phyloP scores from a whole-genome alignment of 495 filamentous ascomycete species.

The Daldinia loculata region DNA sequence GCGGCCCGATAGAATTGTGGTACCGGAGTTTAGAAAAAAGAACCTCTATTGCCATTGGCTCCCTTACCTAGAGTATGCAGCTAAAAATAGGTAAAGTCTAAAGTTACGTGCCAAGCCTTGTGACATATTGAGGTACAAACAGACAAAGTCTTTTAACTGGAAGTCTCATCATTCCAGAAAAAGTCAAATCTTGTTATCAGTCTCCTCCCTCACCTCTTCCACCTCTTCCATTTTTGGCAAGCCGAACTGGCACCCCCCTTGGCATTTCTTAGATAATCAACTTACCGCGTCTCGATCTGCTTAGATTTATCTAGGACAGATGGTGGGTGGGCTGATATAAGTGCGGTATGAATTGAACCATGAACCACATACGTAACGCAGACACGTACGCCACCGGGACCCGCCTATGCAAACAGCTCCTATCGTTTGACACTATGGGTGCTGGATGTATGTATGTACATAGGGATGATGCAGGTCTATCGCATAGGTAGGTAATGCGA shows the following conservation, averaged over 20 bases:
- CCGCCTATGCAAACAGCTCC: background rate
- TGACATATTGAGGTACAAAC: too few relatives aligned
- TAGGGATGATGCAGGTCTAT: background rate
- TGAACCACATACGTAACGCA: conserved; percentile 29
- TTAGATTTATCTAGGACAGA: background rate
- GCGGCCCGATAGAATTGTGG: conserved; percentile 17
- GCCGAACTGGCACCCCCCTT: background rate
- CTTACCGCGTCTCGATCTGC: background rate
- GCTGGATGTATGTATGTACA: background rate
- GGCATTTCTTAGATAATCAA: background rate
- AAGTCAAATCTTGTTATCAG: background rate
- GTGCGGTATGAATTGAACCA: conserved; percentile 3
- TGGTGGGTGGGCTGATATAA: background rate
- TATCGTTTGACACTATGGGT: background rate
- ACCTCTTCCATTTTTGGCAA: conserved; percentile 25
- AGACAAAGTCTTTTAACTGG: too few relatives aligned
- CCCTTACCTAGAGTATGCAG: background rate
- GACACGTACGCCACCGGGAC: conserved; percentile 12
- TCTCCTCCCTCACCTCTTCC: background rate
- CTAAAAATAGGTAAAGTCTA: conserved; percentile 10
- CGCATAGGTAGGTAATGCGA: background rate
- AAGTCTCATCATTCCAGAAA: background rate
- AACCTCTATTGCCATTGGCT: background rate
- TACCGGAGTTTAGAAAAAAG: conserved; percentile 19
- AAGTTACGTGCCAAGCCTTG: too few relatives aligned